Conservation (phyloP, 805 yeast genomes). For the Schizosaccharomyces osmophilus region DNA sequence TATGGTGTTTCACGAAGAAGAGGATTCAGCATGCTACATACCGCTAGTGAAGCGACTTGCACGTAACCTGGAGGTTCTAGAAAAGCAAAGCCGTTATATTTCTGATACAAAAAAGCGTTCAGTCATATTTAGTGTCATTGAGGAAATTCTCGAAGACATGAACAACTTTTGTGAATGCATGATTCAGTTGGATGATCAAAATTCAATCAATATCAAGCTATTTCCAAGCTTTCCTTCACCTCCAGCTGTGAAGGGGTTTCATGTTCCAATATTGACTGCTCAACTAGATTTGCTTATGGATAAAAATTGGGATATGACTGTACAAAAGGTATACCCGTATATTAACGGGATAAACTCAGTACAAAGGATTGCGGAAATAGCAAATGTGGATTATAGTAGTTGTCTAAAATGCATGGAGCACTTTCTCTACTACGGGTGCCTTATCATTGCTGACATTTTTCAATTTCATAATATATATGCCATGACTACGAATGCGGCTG, state of each 20-base stretch:
- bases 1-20: constrained; percentile 63
- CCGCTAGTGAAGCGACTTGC: constrained; percentile 66
- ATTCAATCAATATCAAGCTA: constrained; percentile 77
- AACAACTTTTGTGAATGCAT: constrained; percentile 90
- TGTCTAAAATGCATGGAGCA: constrained; percentile 79
- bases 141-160: constrained; percentile 79
- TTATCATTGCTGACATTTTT: constrained; percentile 61
- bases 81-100: constrained; percentile 61
- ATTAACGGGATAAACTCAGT: constrained; percentile 78
- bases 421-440: constrained; percentile 56
- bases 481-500: constrained; percentile 52
- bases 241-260: constrained; percentile 46
- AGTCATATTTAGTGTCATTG: constrained; percentile 50
- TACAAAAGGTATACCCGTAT: constrained; percentile 51
- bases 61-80: constrained; percentile 61
- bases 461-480: constrained; percentile 78
- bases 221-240: constrained; percentile 74
- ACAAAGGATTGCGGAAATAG: constrained; percentile 45
- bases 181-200: constrained; percentile 75
- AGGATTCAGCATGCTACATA: constrained; percentile 69
- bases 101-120: constrained; percentile 28
- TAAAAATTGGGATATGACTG: constrained; percentile 91
- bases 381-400: constrained; percentile 54
- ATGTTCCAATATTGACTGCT: constrained; percentile 83
- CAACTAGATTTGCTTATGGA: constrained; percentile 49